Evolutionary conservation across 2,329 filamentous ascomycete genomes (phyloP), one percentile per base, ranked within the genome.

Genomic region (Torrubiellomyces zombiae): DNA sequence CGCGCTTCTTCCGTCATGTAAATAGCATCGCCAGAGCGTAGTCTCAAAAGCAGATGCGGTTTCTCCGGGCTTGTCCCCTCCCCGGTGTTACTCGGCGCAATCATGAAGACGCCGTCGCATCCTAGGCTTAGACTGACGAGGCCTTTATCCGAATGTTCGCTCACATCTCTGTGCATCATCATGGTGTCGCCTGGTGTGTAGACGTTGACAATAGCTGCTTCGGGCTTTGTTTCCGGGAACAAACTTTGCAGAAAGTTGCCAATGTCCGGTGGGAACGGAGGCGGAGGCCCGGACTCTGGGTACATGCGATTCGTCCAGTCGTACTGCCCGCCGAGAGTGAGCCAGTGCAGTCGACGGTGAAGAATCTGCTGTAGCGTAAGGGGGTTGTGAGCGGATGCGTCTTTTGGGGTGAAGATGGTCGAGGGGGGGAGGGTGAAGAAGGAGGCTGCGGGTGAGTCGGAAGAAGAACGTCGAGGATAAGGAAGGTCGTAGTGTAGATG

Each of bases 241-340:
- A 89, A 49, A 0, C 51, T 51, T 28, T 70, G 60, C 1, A 94
- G 54, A 6, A 93, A 64, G 1, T 44, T 47, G 4, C 70, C 69
- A 24, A 91, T 63, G 42, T 93, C 82, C 2, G 46, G 20, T 0
- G 86, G 85, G 38, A 94, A 94, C 0, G 54, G 40, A 0, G 81
- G 81, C n/a, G n/a, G n/a, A 1, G 78, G 74, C 4, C 47, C 31
- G n/a, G 63, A 60, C 7, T 58, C 47, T 0, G 85, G 83, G 43
- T 95, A 95, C 9, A 68, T 55, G 36, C 92, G 85, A 28, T 70
- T 67, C 0, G 83, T 91, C 89, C 86, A 95, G 54, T 95, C 80
- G 48, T 95, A 95, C 48, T 95, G 89, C 0, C 83, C 86, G 24
- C 89, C 89, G 3, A 98, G 66, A 0, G 86, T 95, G 20, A 91